Evolutionary conservation across 1,139 yeast species (phyloP).

Genomic region (Pichia sp.): DNA sequence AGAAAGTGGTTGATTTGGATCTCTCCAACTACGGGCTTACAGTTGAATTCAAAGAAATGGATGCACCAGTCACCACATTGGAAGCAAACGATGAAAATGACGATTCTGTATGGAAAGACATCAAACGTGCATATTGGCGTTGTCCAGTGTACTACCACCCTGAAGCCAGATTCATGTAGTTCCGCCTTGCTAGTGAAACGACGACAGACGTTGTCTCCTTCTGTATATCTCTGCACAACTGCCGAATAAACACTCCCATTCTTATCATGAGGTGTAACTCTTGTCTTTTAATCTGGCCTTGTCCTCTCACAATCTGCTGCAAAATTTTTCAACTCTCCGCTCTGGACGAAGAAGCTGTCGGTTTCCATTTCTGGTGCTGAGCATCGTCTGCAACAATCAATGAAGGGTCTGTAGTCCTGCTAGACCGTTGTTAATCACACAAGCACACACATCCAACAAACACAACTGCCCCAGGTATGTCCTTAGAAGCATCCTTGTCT

Average conservation of each 20-base stretch:
- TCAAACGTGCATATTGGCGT: slow-evolving; percentile 69
- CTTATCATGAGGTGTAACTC: too few species aligned
- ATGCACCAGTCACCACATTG: slow-evolving; percentile 35
- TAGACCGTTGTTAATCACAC: too few species aligned
- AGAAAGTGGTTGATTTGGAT: slow-evolving; percentile 74
- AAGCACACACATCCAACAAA: neutral
- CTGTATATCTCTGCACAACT: neutral
- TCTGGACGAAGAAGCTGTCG: too few species aligned
- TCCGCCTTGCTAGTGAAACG: neutral
- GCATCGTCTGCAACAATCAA: neutral
- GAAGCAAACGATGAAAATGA: slow-evolving; percentile 26
- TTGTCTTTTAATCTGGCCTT: too few species aligned
- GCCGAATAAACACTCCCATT: neutral
- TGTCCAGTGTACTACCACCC: slow-evolving; percentile 66
- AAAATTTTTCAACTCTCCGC: too few species aligned
- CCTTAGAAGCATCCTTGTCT: slow-evolving; percentile 50
- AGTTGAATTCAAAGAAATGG: slow-evolving; percentile 45
- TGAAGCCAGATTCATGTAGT: slow-evolving; percentile 39
- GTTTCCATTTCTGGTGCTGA: too few species aligned
- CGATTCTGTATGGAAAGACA: slow-evolving; percentile 60
- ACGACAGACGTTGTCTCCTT: neutral
- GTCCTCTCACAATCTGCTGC: too few species aligned
- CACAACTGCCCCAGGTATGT: slow-evolving; percentile 41
- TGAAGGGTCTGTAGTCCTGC: neutral
- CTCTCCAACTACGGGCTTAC: slow-evolving; percentile 70